Conservation (phyloP, 495 filamentous ascomycete genomes). For the Podospora conica region DNA sequence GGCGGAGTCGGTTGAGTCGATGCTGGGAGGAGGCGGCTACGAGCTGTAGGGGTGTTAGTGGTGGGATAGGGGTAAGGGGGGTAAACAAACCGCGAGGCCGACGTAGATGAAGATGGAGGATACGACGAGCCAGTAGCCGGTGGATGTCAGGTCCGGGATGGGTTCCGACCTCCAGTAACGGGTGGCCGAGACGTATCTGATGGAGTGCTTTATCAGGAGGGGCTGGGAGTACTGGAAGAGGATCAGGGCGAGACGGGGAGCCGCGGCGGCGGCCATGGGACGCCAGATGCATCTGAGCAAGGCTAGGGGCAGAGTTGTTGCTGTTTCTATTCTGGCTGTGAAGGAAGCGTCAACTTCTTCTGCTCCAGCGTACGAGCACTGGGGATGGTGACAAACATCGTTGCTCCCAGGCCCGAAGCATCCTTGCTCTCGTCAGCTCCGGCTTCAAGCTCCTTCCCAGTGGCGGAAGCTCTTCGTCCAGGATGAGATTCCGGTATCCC, state of each 20-base stretch:
- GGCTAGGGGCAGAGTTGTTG: slow-evolving; percentile 39
- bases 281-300: slow-evolving; percentile 43
- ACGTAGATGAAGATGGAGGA: slow-evolving; percentile 52
- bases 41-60: slow-evolving; percentile 26
- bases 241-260: slow-evolving; percentile 50
- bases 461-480: slow-evolving; percentile 40
- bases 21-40: slow-evolving; percentile 52
- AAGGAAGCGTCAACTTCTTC: not conserved
- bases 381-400: slow-evolving; percentile 10
- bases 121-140: slow-evolving; percentile 52
- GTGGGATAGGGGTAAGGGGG: not conserved
- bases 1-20: slow-evolving; percentile 48
- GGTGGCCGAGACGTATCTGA: slow-evolving; percentile 40
- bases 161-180: too few relatives aligned
- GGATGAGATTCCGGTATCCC: slow-evolving; percentile 43
- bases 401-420: slow-evolving; percentile 24
- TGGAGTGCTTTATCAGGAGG: slow-evolving; percentile 50
- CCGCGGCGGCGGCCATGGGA: slow-evolving; percentile 43
- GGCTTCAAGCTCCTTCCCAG: slow-evolving; percentile 44
- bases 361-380: too few relatives aligned
- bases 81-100: slow-evolving; percentile 48
- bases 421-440: slow-evolving; percentile 31
- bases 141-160: slow-evolving; percentile 22
- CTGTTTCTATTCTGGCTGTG: slow-evolving; percentile 26
- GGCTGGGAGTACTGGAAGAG: slow-evolving; percentile 59